A percentile compares a stretch with the other conserved stretches of the same genome.
Evolutionary conservation across 805 yeast species (phyloP).

Genomic region (Metschnikowia sp.): DNA sequence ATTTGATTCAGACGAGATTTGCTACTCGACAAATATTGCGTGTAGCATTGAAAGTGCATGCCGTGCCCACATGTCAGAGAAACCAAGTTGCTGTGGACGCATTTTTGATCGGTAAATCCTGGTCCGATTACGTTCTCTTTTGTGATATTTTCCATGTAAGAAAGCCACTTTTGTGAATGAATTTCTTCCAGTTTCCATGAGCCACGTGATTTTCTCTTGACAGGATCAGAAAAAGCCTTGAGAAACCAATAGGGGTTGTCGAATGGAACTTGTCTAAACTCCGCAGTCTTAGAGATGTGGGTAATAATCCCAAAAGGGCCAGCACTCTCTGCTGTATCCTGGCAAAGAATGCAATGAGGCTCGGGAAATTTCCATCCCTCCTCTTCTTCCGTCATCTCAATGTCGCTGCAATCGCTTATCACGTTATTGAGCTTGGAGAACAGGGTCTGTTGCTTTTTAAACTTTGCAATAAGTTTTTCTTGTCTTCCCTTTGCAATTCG

Average conservation of each 20-base stretch:
- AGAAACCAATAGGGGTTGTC: constrained; percentile 61
- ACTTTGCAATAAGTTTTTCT: constrained; percentile 68
- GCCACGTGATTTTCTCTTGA: no score
- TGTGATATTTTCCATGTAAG: constrained; percentile 35
- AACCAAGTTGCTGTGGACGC: constrained; percentile 44
- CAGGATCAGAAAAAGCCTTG: constrained; percentile 54
- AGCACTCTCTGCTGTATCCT: constrained; percentile 62
- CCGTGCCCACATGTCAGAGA: constrained; percentile 90
- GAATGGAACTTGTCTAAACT: constrained; percentile 62
- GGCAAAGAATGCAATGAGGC: constrained; percentile 76
- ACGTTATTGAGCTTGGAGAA: constrained; percentile 57
- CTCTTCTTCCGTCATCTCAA: constrained; percentile 40
- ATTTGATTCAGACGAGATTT: constrained; percentile 62
- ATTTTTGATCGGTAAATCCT: constrained; percentile 52
- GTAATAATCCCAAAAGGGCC: constrained; percentile 77
- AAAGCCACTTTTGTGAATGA: constrained; percentile 26
- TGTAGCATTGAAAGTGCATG: constrained; percentile 78
- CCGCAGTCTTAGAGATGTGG: constrained; percentile 55
- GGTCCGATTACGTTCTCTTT: constrained; percentile 58
- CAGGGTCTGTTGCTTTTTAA: constrained; percentile 73
- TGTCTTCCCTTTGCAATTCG: constrained; percentile 66
- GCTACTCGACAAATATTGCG: constrained; percentile 57
- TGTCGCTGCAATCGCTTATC: constrained; percentile 34
- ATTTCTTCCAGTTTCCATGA: no score
- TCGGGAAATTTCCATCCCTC: constrained; percentile 67